Evolutionary conservation across 1,284 basidiomycete species (phyloP), one percentile per base, ranked within the genome.

Genomic region (Leccinum discolor): DNA sequence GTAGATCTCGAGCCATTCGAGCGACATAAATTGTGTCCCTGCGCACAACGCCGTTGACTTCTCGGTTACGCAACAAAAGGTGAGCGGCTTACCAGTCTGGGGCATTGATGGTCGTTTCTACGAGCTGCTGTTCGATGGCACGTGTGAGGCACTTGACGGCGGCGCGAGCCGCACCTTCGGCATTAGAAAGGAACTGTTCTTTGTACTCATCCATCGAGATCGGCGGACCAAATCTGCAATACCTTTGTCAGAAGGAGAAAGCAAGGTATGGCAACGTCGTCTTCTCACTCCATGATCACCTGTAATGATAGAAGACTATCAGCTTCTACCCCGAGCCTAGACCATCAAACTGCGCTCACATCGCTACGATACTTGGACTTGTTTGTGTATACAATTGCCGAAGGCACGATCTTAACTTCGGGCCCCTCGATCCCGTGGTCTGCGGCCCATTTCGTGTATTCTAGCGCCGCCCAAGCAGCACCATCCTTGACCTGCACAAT

Each of bases 401-500:
- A 89, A 8, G 96, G 95, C 40, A 97, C 80, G 67, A 99, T 87
- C 67, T 76, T 81, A 62, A 82, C 82, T 69, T 69, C 78, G 59
- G 80, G 71, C 0, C 70, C 69, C 47, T 72, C 67, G 68, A 75
- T 82, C 74, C 73, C 80, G 69, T 86, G 81, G 66, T 88, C 85
- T 65, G 79, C 79, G 56, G 87, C 83, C 86, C 93, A 95, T 71
- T 92, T 91, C 12, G 88, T 84, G 78, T 96, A 98, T 80, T 98
- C 97, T 69, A 98, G 83, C 4, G 95, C 94, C 40, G 95, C 91
- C 96, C 96, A 98, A 8, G 94, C 89, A n/a, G 93, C 93, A 26
- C 96, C 96, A 72, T 98, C 95, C 77, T 99, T 99, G 73, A 99
- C 87, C 67, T 94, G 91, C 84, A 96, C 92, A 73, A 99, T 92